Evolutionary conservation across 768 basidiomycete genomes (phyloP), one percentile per base, ranked within the genome.

Genomic region (Leccinum subtestaceum): DNA sequence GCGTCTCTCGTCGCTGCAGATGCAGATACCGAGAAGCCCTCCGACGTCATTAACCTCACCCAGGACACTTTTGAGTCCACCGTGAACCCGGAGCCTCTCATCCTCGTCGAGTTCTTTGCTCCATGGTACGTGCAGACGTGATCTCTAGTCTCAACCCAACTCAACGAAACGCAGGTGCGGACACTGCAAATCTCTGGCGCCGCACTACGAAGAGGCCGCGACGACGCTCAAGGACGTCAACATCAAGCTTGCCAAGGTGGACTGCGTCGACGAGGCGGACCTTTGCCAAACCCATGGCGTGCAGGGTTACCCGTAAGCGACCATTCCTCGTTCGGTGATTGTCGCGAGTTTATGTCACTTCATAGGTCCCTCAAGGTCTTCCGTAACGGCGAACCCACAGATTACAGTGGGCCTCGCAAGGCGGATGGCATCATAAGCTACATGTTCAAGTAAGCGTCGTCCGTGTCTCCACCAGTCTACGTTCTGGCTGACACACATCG

Each of bases 391-490:
- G 83, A 84, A 25, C 72, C 87, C 21, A 73, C 80, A 1, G 95
- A 98, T 23, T 99, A 98, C 75, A 73, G 67, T 56, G 97, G 97
- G 48, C 90, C 94, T 15, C 82, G 97, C 53, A 93, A 97, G 74
- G 89, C 94, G 10, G 97, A 98, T 63, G 95, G 97, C 17, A 99
- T 99, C 69, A 78, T 96, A 71, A 86, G 86, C 74, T 97, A 97
- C 79, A 98, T 98, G 96, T 72, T 84, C 80, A 98, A 98, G 95
- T 95, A 62, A 67, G 87, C 76, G 25, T 46, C 11, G 3, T 43
- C 6, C 43, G 0, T 19, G 1, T 52, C 31, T 45, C 4, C 47
- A 29, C 4, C 25, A 4, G 3, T 21, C 5, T 11, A 25, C 13
- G 25, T 5, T 13, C 53, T 61, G 25, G 49, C 58, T 64, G 59